phyloP scores from a whole-genome alignment of 2,329 filamentous ascomycete genomes.

The Penicillium sp. region DNA sequence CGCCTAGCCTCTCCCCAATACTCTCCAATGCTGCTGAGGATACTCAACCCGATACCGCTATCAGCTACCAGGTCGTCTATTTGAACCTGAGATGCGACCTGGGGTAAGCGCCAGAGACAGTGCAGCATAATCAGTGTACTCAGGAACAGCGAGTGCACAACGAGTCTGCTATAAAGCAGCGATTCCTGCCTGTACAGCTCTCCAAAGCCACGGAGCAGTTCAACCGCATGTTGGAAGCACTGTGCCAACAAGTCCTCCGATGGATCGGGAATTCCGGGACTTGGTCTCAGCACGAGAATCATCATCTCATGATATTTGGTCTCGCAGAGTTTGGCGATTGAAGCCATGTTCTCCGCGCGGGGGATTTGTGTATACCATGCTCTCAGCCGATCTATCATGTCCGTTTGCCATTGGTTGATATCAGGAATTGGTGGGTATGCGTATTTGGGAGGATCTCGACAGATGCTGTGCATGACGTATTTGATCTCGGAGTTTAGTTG shows the following conservation, averaged over 20 bases:
- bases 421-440: conserved; percentile 52
- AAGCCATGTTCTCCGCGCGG: conserved; percentile 4
- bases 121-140: conserved; percentile 55
- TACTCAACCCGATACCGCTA: conserved; percentile 47
- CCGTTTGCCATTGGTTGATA: conserved; percentile 51
- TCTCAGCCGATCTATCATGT: conserved; percentile 45
- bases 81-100: conserved; percentile 42
- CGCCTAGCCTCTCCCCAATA: conserved; percentile 53
- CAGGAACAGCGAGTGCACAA: conserved; percentile 53
- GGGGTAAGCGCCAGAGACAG: conserved; percentile 52
- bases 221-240: conserved; percentile 50
- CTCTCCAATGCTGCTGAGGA: conserved; percentile 55
- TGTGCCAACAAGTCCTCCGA: conserved; percentile 41
- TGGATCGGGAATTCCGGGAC: conserved; percentile 55
- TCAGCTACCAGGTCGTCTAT: conserved; percentile 47
- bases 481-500: conserved; percentile 61
- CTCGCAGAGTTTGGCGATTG: conserved; percentile 40
- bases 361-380: conserved; percentile 47
- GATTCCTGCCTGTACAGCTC: conserved; percentile 49
- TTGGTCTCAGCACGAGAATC: conserved; percentile 55
- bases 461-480: conserved; percentile 57
- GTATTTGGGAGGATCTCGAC: conserved; percentile 51
- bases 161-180: conserved; percentile 53
- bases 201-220: conserved; percentile 46
- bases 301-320: conserved; percentile 53